Percentiles rank a stretch among this genome's conserved stretches.
phyloP scores from a whole-genome alignment of 345 rosid species.

The Aquilaria sinensis region DNA sequence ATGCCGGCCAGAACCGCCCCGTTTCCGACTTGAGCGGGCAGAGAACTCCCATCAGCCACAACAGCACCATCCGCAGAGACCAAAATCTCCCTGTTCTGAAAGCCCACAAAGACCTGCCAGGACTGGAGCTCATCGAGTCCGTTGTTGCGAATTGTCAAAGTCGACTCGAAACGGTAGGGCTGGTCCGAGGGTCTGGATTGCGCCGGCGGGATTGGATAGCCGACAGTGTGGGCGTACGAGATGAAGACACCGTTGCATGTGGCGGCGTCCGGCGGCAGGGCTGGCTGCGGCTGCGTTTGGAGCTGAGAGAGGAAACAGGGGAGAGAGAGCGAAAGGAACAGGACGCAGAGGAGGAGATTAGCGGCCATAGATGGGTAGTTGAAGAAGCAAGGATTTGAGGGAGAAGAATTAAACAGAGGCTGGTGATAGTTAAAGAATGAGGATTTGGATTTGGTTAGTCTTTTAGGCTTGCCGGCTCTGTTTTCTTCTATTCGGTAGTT shows the following conservation, averaged over 20 bases:
- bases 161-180: constrained; percentile 83
- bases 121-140: constrained; percentile 70
- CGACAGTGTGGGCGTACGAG: constrained; percentile 43
- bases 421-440: neutral
- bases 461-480: constrained; percentile 17
- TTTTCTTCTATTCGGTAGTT: constrained; percentile 7
- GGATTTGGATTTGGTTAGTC: neutral
- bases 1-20: constrained; percentile 72
- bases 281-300: constrained; percentile 8
- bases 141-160: constrained; percentile 61
- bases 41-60: constrained; percentile 59
- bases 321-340: constrained; percentile 4
- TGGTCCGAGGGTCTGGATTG: constrained; percentile 58
- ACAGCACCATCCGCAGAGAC: constrained; percentile 72
- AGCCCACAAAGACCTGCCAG: constrained; percentile 79
- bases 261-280: constrained; percentile 20
- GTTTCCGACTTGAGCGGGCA: constrained; percentile 59
- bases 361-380: constrained; percentile 6
- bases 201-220: constrained; percentile 51
- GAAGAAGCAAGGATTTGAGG: neutral
- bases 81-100: constrained; percentile 59
- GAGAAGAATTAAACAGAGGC: neutral
- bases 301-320: constrained; percentile 9
- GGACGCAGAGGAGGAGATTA: neutral
- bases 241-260: constrained; percentile 63